Conservation (phyloP, 1,284 basidiomycete species). For the Peniophora sp. region DNA sequence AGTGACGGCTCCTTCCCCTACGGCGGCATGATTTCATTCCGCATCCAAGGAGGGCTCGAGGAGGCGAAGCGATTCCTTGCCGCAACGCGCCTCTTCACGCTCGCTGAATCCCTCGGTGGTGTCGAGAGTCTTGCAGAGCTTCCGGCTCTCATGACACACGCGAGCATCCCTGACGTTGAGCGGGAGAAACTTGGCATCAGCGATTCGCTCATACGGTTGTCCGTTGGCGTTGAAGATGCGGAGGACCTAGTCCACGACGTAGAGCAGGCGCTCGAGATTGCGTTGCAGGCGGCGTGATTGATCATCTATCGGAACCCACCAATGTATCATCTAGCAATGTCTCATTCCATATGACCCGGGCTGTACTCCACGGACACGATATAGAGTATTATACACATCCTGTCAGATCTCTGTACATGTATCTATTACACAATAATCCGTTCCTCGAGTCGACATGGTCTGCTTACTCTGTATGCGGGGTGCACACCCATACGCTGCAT, state of each 20-base stretch:
- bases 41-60: conserved; percentile 47
- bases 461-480: no score
- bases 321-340: no score
- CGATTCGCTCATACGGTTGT: conserved; percentile 75
- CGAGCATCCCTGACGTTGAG: conserved; percentile 65
- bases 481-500: no score
- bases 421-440: no score
- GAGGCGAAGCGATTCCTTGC: conserved; percentile 69
- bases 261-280: conserved; percentile 55
- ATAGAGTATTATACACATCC: no score
- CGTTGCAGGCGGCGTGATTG: conserved; percentile 15
- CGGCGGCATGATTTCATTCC: conserved; percentile 79
- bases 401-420: no score
- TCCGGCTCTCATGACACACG: conserved; percentile 83
- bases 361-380: no score
- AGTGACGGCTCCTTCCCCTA: conserved; percentile 62
- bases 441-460: no score
- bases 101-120: conserved; percentile 89
- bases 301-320: no score
- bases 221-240: conserved; percentile 84
- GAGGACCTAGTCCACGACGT: conserved; percentile 70
- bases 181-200: conserved; percentile 71
- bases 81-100: conserved; percentile 63
- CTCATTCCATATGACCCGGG: no score
- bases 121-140: conserved; percentile 88